These are phyloP conservation scores for Candida silvicultrix DNA, from an alignment of 805 yeast species.

Conservation along the genomic window DNA sequence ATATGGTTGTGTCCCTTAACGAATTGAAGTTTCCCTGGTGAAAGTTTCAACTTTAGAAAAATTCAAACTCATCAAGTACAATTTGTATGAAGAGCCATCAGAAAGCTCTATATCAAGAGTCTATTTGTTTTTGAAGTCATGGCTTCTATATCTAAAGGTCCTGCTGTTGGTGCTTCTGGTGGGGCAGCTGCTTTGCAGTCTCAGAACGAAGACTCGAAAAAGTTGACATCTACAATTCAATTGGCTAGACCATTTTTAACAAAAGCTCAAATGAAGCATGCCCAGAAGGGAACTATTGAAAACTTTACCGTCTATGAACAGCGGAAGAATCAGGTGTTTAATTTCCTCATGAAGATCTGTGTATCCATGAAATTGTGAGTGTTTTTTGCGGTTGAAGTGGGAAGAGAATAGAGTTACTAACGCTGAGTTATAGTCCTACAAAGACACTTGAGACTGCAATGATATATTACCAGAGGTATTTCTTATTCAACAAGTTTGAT, in stretches of 20 bases:
- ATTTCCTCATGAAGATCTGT: conserved; percentile 47
- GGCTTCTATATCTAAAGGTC: background rate
- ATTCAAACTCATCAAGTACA: no score
- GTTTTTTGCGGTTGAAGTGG: background rate
- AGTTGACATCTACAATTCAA: conserved; percentile 25
- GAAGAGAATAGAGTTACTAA: background rate
- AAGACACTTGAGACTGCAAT: conserved; percentile 65
- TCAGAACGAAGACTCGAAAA: background rate
- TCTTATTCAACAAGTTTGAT: conserved; percentile 57
- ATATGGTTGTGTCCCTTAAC: no score
- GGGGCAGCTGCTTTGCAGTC: background rate
- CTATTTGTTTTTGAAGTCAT: no score
- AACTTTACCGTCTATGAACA: conserved; percentile 44
- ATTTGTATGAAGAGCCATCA: no score
- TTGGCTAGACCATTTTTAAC: conserved; percentile 60
- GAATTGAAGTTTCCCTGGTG: no score
- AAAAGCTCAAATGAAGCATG: conserved; percentile 41
- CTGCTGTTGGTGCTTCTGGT: no score
- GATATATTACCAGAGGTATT: conserved; percentile 67
- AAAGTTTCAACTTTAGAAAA: no score
- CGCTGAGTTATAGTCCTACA: conserved; percentile 36
- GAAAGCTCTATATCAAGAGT: no score
- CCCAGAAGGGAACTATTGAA: conserved; percentile 46
- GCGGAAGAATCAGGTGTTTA: conserved; percentile 46
- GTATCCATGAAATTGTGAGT: conserved; percentile 40